Conservation (phyloP, 441 rosid genomes). For the Populus tomentosa region DNA sequence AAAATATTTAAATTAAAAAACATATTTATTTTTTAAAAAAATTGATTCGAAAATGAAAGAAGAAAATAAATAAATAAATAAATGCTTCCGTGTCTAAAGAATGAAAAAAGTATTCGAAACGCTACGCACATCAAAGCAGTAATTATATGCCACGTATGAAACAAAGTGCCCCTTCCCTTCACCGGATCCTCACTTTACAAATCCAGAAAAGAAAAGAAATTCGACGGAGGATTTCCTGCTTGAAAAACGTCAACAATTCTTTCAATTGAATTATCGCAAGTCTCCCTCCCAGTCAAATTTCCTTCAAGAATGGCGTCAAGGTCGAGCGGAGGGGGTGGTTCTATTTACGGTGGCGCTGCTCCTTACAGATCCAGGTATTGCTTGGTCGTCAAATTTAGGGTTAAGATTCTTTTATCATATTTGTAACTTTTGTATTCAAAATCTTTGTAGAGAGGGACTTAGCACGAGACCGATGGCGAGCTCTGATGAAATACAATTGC, state of each 20-base stretch:
- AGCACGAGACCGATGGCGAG: constrained; percentile 64
- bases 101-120: not conserved
- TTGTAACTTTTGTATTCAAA: not conserved
- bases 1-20: too few relatives aligned
- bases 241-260: not conserved
- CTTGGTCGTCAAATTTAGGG: not conserved
- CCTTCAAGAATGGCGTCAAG: constrained; percentile 31
- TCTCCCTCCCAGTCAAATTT: not conserved
- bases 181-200: not conserved
- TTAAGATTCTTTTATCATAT: not conserved
- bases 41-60: too few relatives aligned
- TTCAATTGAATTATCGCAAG: not conserved
- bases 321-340: constrained; percentile 26
- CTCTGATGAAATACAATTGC: constrained; percentile 82
- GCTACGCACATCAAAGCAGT: not conserved
- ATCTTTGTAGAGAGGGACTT: constrained; percentile 62
- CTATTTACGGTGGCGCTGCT: constrained; percentile 36
- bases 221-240: not conserved
- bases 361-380: constrained; percentile 48
- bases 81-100: too few relatives aligned
- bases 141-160: not conserved
- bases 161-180: not conserved
- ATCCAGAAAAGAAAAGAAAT: not conserved
- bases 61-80: too few relatives aligned
- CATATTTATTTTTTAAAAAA: too few relatives aligned